Conservation (phyloP, 305 asterid genomes). For the Ajuga reptans region DNA sequence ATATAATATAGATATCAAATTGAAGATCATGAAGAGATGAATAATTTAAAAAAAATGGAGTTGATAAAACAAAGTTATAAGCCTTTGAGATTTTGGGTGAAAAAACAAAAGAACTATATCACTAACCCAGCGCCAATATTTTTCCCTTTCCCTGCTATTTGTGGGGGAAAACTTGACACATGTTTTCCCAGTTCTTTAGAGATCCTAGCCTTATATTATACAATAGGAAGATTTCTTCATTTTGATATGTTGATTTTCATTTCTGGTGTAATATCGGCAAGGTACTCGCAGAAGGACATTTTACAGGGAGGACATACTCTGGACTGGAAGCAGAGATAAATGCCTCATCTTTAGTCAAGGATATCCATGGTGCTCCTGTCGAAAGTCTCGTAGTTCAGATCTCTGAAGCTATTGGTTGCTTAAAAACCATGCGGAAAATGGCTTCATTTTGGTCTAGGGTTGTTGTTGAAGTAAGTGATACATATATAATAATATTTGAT, state of each 20-base stretch:
- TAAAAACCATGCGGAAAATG: constrained; percentile 82
- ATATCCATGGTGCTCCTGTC: constrained; percentile 90
- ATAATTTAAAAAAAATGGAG: too few species aligned
- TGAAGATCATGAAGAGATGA: too few species aligned
- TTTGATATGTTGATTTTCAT: constrained; percentile 54
- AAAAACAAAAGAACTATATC: too few species aligned
- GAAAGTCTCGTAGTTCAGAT: constrained; percentile 81
- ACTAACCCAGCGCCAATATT: too few species aligned
- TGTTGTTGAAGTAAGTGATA: constrained; percentile 75
- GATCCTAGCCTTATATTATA: too few species aligned
- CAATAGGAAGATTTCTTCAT: constrained; percentile 11
- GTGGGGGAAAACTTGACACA: too few species aligned
- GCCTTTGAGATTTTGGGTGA: too few species aligned
- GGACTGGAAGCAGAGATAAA: constrained; percentile 40
- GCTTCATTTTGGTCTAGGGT: constrained; percentile 80
- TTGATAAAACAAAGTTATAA: too few species aligned
- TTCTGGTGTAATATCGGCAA: constrained; percentile 64
- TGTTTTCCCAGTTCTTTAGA: too few species aligned
- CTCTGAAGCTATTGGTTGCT: constrained; percentile 82
- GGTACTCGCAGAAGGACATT: constrained; percentile 86
- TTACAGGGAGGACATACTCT: constrained; percentile 43
- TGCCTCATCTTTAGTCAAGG: constrained; percentile 59
- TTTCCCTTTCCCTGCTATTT: too few species aligned
- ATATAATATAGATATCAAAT: too few species aligned
- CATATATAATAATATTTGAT: constrained; percentile 4